phyloP scores from a whole-genome alignment of 2,329 filamentous ascomycete genomes.

The Metarhizium humberi region DNA sequence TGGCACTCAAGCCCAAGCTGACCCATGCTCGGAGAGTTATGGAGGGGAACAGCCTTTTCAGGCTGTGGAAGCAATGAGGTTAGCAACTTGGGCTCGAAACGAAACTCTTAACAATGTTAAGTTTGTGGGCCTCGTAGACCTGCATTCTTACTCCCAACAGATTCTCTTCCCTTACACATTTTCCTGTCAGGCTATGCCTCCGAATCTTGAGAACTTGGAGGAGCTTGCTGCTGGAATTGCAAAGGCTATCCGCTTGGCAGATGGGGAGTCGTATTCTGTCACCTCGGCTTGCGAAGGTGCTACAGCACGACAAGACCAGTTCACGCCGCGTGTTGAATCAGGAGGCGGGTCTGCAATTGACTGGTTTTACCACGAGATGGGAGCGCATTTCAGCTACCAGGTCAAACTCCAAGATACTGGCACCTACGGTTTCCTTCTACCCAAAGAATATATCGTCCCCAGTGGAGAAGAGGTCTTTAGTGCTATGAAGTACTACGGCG shows the following conservation, averaged over 20 bases:
- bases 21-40: conserved; percentile 88
- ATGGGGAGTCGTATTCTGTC: conserved; percentile 66
- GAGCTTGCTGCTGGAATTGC: conserved; percentile 82
- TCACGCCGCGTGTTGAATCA: conserved; percentile 50
- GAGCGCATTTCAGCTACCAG: conserved; percentile 80
- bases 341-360: conserved; percentile 83
- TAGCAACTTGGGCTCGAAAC: conserved; percentile 77
- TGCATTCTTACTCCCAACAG: conserved; percentile 94
- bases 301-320: conserved; percentile 25
- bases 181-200: conserved; percentile 68
- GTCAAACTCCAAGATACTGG: conserved; percentile 90
- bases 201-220: conserved; percentile 82
- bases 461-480: conserved; percentile 82
- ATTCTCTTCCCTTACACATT: conserved; percentile 89
- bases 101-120: conserved; percentile 64
- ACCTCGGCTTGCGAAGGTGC: conserved; percentile 82
- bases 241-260: conserved; percentile 78
- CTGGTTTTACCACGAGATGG: conserved; percentile 87
- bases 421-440: conserved; percentile 87
- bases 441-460: conserved; percentile 76
- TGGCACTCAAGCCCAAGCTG: conserved; percentile 50
- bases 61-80: conserved; percentile 63
- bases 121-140: conserved; percentile 78
- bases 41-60: conserved; percentile 78
- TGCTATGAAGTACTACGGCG: conserved; percentile 74